These are phyloP conservation scores for Nadsonia fulvescens DNA, from an alignment of 805 yeast species.

Conservation along the genomic window DNA sequence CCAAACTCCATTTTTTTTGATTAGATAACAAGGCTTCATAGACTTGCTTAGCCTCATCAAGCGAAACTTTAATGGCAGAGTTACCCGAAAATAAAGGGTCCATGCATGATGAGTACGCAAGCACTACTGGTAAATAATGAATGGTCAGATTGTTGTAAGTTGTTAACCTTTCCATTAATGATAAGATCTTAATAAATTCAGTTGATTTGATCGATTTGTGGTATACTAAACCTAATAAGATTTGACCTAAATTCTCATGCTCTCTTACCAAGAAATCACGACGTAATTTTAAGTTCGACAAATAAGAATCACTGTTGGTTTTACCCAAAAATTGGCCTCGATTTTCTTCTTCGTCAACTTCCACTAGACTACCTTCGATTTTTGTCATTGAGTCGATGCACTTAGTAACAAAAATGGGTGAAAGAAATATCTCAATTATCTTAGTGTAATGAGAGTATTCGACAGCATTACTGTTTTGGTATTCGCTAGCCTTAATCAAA, in stretches of 20 bases:
- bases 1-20: conserved; percentile 12
- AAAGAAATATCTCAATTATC: conserved; percentile 3
- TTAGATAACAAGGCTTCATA: conserved; percentile 2
- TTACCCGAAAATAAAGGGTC: conserved; percentile 7
- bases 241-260: conserved; percentile 56
- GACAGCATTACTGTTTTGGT: conserved; percentile 1
- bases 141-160: conserved; percentile 47
- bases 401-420: conserved; percentile 17
- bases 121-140: conserved; percentile 24
- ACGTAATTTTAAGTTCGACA: conserved; percentile 34
- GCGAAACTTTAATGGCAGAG: conserved; percentile 2
- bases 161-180: conserved; percentile 29
- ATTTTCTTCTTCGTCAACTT: conserved; percentile 31
- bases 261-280: conserved; percentile 44
- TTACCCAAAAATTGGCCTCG: conserved; percentile 33
- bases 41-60: conserved; percentile 8
- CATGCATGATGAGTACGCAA: conserved; percentile 7
- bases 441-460: conserved; percentile 3
- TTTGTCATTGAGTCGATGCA: conserved; percentile 36
- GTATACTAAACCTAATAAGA: conserved; percentile 34
- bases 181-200: conserved; percentile 24
- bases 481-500: conserved; percentile 5
- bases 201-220: conserved; percentile 20
- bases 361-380: conserved; percentile 38
- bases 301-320: conserved; percentile 25